Evolutionary conservation across 768 basidiomycete species (phyloP), one percentile per base, ranked within the genome.

Genomic region (Tricholoma sp.): DNA sequence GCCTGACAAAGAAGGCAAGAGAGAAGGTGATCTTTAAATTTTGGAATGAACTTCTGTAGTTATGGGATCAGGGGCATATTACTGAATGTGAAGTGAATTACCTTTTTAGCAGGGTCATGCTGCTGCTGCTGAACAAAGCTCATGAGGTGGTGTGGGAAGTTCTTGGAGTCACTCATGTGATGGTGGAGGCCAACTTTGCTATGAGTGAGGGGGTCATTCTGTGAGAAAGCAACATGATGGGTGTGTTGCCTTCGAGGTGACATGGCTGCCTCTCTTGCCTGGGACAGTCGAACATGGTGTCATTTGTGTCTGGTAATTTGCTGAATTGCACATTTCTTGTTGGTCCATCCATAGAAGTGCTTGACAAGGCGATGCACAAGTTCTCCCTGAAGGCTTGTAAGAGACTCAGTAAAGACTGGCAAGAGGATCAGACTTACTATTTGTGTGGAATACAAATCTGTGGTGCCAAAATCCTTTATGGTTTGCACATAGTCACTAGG

Each of bases 11-110:
- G 62, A 14, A 66, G 56, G 31, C 49, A 10, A 31, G 24, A 16
- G 1, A 50, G 49, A 16, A 50, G 31, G 46, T 72, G 64, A 49
- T 65, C 45, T 55, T 69, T 52, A n/a, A 74, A 62, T 24, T 65
- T 56, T 0, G 66, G 57, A 4, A 68, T 8, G 56, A 71, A 74
- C 37, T 67, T 55, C 68, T 73, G 53, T 5, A 18, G 18, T 41
- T 3, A 41, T 19, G 24, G 57, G 3, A 47, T 34, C 2, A 9
- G 29, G 9, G 39, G 39, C 12, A 37, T 6, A 12, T n/a, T 1
- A 5, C 5, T 14, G 39, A n/a, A 19, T 41, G 18, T 41, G 7
- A 41, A 6, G n/a, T 2, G 39, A n/a, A 3, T 4, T 41, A 41
- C 39, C 16, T 41, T 41, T 41, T 41, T 41, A 41, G 39, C 39